phyloP scores from a whole-genome alignment of 306 rosid species.

The Morella rubra region DNA sequence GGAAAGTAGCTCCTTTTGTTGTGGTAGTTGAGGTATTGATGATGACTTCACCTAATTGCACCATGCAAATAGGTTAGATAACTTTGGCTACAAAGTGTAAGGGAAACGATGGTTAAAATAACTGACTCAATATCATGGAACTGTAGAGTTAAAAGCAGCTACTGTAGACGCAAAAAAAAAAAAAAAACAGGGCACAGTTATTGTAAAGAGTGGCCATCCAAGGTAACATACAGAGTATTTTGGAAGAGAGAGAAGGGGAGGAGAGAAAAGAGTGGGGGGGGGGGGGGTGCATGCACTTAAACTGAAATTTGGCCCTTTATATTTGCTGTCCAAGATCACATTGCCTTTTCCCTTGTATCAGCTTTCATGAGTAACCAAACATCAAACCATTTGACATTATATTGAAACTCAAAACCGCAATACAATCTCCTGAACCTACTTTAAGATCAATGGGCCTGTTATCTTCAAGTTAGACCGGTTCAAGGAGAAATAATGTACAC shows the following conservation, averaged over 20 bases:
- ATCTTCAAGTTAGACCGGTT: not conserved
- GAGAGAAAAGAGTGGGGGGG: too few relatives aligned
- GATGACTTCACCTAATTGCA: slow-evolving; percentile 73
- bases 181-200: not conserved
- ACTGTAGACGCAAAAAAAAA: too few relatives aligned
- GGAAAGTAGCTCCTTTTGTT: slow-evolving; percentile 66
- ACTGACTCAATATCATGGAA: not conserved
- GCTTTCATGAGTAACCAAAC: not conserved
- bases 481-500: not conserved
- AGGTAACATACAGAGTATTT: not conserved
- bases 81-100: not conserved
- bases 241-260: too few relatives aligned
- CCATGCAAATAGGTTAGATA: slow-evolving; percentile 31
- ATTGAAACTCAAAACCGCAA: not conserved
- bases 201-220: not conserved
- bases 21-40: slow-evolving; percentile 77
- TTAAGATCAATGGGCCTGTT: not conserved
- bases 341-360: slow-evolving; percentile 3
- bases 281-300: not conserved
- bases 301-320: not conserved
- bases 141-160: not conserved
- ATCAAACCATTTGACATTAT: not conserved
- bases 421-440: not conserved
- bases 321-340: slow-evolving; percentile 14
- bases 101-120: not conserved